Evolutionary conservation across 2,329 filamentous ascomycete genomes (phyloP).

Genomic region (Penicillium sp.): DNA sequence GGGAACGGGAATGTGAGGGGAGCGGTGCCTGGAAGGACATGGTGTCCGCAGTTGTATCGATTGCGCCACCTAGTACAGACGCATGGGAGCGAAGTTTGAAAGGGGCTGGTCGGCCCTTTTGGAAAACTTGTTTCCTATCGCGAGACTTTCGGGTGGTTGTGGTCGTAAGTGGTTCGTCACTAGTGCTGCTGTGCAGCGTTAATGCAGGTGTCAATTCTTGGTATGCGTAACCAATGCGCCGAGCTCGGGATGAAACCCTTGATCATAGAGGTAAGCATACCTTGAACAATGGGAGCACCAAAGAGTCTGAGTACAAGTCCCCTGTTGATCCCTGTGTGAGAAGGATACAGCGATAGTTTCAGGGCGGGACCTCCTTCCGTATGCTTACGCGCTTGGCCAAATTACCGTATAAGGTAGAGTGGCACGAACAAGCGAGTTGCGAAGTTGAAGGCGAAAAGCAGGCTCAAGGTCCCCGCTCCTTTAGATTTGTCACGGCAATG

Average conservation of each 20-base stretch:
- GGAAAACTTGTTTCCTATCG: not conserved
- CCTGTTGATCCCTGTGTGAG: not conserved
- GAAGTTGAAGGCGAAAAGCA: not conserved
- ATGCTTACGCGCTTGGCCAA: too few relatives aligned
- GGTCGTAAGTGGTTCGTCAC: not conserved
- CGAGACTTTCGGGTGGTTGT: not conserved
- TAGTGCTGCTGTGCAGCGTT: not conserved
- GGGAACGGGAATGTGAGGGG: conserved; percentile 61
- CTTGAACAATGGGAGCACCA: not conserved
- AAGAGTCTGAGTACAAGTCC: not conserved
- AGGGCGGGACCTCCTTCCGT: not conserved
- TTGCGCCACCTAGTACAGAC: conserved; percentile 3
- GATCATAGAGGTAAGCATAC: not conserved
- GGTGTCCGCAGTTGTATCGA: conserved; percentile 1
- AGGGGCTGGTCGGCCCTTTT: not conserved
- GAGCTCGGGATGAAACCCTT: not conserved
- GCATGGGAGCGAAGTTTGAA: conserved; percentile 9
- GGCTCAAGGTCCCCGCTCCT: not conserved
- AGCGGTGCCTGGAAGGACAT: conserved; percentile 59
- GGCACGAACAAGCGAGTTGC: too few relatives aligned
- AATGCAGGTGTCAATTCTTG: not conserved
- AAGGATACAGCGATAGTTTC: not conserved
- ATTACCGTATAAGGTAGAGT: too few relatives aligned
- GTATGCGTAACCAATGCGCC: not conserved
- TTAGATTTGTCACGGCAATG: not conserved